Conservation (phyloP, 768 basidiomycete species). For the Termitomyces sp. region DNA sequence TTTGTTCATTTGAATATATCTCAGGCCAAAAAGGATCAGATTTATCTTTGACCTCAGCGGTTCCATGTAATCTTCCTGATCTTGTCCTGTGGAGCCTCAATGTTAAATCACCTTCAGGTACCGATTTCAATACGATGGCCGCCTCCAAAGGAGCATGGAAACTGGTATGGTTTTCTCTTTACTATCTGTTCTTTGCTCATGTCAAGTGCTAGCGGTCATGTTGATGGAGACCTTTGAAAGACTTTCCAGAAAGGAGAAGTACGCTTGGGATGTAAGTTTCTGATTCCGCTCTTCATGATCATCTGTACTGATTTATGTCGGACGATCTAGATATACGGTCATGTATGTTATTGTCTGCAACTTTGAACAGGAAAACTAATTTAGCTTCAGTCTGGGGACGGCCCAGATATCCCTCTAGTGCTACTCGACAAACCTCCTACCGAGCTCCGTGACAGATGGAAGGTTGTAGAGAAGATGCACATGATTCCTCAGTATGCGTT, state of each 20-base stretch:
- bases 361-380: background rate
- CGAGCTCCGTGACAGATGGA: constrained; percentile 60
- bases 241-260: constrained; percentile 63
- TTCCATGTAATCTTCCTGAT: constrained; percentile 44
- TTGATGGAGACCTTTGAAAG: constrained; percentile 69
- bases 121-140: constrained; percentile 71
- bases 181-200: background rate
- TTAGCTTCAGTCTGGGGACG: constrained; percentile 55
- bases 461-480: constrained; percentile 66
- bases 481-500: constrained; percentile 68
- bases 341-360: constrained; percentile 38
- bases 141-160: constrained; percentile 59
- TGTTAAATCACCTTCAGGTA: constrained; percentile 38
- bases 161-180: constrained; percentile 43
- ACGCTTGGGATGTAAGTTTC: constrained; percentile 68
- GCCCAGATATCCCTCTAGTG: constrained; percentile 51
- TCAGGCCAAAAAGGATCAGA: constrained; percentile 58
- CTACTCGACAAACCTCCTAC: constrained; percentile 44
- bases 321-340: constrained; percentile 51
- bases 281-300: background rate
- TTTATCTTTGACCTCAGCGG: constrained; percentile 70
- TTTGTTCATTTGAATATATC: background rate
- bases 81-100: background rate
- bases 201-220: constrained; percentile 52
- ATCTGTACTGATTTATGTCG: background rate